These are phyloP conservation scores for Tetrahymena malaccensis DNA, from an alignment of 73 alveolate genomes.

Conservation along the genomic window DNA sequence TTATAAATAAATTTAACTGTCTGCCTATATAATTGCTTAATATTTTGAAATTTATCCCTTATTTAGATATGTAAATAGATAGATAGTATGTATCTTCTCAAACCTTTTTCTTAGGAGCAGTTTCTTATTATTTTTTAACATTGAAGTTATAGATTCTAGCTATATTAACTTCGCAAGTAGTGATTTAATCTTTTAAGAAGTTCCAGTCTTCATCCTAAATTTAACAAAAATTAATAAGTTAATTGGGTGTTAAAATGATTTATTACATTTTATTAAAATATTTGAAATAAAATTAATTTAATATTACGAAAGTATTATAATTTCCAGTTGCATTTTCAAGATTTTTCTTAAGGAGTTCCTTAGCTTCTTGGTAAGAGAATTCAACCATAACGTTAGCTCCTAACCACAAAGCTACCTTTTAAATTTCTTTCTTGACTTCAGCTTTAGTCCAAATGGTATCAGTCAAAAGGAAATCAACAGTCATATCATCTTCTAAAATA, in stretches of 20 bases:
- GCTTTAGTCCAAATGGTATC: constrained; percentile 92
- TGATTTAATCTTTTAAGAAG: constrained; percentile 83
- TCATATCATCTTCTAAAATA: constrained; percentile 46
- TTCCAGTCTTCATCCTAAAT: constrained; percentile 67
- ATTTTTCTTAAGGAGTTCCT: constrained; percentile 60
- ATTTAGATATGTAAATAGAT: no score
- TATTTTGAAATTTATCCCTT: background rate
- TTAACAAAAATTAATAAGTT: background rate
- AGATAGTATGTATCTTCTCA: background rate
- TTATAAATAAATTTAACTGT: background rate
- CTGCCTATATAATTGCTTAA: background rate
- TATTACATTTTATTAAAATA: no score
- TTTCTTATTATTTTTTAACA: constrained; percentile 50
- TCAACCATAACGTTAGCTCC: constrained; percentile 96
- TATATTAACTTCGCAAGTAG: constrained; percentile 85
- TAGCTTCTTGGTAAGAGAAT: constrained; percentile 74
- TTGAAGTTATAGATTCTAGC: constrained; percentile 85
- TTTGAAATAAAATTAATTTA: background rate
- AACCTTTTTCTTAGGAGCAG: background rate
- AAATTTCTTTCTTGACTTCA: constrained; percentile 62
- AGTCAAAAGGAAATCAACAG: constrained; percentile 73
- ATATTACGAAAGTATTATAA: constrained; percentile 45
- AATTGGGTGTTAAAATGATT: no score
- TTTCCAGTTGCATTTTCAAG: constrained; percentile 67
- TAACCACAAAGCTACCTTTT: constrained; percentile 82